These are phyloP conservation scores for Talaromyces sp. DNA, from an alignment of 2,329 filamentous ascomycete species.

Conservation along the genomic window DNA sequence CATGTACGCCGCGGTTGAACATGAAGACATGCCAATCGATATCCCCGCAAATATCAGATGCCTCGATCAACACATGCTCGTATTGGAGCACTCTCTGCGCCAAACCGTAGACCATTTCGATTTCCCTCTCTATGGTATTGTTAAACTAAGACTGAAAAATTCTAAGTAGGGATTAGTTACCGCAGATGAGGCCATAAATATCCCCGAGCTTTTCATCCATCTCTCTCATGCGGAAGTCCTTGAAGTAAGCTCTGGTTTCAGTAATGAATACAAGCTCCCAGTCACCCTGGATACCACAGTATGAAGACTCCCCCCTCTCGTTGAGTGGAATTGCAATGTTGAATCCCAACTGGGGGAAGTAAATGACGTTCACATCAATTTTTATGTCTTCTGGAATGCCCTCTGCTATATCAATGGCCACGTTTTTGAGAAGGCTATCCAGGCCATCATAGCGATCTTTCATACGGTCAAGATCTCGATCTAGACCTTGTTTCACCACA, in stretches of 20 bases:
- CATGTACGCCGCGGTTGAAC: too few species aligned
- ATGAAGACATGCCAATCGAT: slow-evolving; percentile 65
- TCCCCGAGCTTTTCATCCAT: slow-evolving; percentile 84
- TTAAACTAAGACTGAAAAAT: too few species aligned
- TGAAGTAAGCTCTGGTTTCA: slow-evolving; percentile 77
- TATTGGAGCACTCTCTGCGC: slow-evolving; percentile 70
- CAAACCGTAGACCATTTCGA: slow-evolving; percentile 81
- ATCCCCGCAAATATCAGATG: slow-evolving; percentile 83
- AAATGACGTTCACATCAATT: slow-evolving; percentile 73
- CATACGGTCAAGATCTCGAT: slow-evolving; percentile 73
- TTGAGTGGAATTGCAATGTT: slow-evolving; percentile 73
- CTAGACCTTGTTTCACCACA: slow-evolving; percentile 71
- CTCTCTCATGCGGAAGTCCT: slow-evolving; percentile 77
- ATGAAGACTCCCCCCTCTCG: slow-evolving; percentile 61
- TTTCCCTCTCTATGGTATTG: slow-evolving; percentile 69
- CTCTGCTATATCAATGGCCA: slow-evolving; percentile 65
- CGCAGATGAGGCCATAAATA: slow-evolving; percentile 79
- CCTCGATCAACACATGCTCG: slow-evolving; percentile 65
- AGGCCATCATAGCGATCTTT: slow-evolving; percentile 79
- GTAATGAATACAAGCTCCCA: slow-evolving; percentile 82
- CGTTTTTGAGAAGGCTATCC: slow-evolving; percentile 69
- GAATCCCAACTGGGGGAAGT: slow-evolving; percentile 90
- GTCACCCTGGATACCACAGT: slow-evolving; percentile 63
- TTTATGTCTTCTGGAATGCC: slow-evolving; percentile 62
- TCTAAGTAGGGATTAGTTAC: too few species aligned